A percentile compares a stretch with the other conserved stretches of the same genome.
Conservation (phyloP, 1,284 basidiomycete genomes). For the Malassezia furfur region DNA sequence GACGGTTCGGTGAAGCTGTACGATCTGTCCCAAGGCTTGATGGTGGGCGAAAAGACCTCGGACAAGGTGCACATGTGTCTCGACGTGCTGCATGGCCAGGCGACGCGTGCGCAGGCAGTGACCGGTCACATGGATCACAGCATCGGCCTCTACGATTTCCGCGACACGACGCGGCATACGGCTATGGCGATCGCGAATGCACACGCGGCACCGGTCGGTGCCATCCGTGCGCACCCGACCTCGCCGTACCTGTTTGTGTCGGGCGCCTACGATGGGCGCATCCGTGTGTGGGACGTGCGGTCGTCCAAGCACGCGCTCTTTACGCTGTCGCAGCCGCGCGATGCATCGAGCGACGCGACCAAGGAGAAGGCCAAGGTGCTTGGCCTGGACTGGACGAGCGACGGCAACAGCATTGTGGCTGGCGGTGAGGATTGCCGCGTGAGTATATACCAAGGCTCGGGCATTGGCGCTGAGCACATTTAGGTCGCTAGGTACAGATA, state of each 20-base stretch:
- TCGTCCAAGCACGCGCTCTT: slow-evolving; percentile 40
- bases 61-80: slow-evolving; percentile 34
- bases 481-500: neutral
- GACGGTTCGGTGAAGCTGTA: slow-evolving; percentile 37
- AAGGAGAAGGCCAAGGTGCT: slow-evolving; percentile 23
- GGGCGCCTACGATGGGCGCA: slow-evolving; percentile 24
- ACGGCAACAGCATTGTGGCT: slow-evolving; percentile 35
- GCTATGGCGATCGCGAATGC: slow-evolving; percentile 24
- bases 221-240: slow-evolving; percentile 24
- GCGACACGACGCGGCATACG: slow-evolving; percentile 17
- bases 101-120: slow-evolving; percentile 14
- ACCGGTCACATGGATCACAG: slow-evolving; percentile 36
- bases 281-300: slow-evolving; percentile 42
- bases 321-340: slow-evolving; percentile 18
- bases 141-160: slow-evolving; percentile 38
- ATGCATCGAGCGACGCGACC: neutral
- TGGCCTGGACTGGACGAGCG: slow-evolving; percentile 32
- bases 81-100: slow-evolving; percentile 13
- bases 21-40: slow-evolving; percentile 29
- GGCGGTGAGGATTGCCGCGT: slow-evolving; percentile 38
- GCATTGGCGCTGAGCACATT: neutral
- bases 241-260: slow-evolving; percentile 29
- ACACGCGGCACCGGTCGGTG: slow-evolving; percentile 29
- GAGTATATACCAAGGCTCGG: slow-evolving; percentile 12
- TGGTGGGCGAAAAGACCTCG: slow-evolving; percentile 14